Evolutionary conservation across 768 basidiomycete genomes (phyloP).

Genomic region (Boletus rex-veris): DNA sequence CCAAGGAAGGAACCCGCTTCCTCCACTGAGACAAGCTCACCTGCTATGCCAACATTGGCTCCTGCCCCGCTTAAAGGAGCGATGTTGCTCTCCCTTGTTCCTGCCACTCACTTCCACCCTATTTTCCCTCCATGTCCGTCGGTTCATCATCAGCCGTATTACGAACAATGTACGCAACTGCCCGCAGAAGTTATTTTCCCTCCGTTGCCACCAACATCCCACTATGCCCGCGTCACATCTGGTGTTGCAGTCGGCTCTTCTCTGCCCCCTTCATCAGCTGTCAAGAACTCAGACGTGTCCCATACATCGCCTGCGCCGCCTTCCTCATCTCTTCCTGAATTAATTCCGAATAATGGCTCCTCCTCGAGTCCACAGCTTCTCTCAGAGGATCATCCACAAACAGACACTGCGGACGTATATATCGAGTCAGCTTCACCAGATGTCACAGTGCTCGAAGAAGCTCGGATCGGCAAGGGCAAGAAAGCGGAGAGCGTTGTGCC

Average conservation of each 20-base stretch:
- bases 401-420: conserved; percentile 12
- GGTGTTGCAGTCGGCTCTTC: conserved; percentile 7
- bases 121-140: conserved; percentile 56
- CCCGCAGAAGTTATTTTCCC: conserved; percentile 72
- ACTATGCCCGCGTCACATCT: conserved; percentile 34
- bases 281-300: conserved; percentile 20
- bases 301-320: conserved; percentile 31
- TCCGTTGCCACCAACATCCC: conserved; percentile 56
- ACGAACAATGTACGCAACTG: conserved; percentile 53
- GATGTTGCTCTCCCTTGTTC: conserved; percentile 20
- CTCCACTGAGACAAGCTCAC: conserved; percentile 24
- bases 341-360: conserved; percentile 59
- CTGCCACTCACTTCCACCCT: conserved; percentile 26
- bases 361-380: conserved; percentile 61
- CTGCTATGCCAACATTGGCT: conserved; percentile 20
- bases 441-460: conserved; percentile 4
- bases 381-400: conserved; percentile 25
- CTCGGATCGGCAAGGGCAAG: conserved; percentile 14
- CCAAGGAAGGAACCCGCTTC: conserved; percentile 36
- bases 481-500: conserved; percentile 12
- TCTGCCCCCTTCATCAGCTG: conserved; percentile 23
- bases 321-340: conserved; percentile 52
- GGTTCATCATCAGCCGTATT: conserved; percentile 72
- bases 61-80: conserved; percentile 12
- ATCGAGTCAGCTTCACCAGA: conserved; percentile 18